These are phyloP conservation scores for Mortierella sp. DNA, from an alignment of 371 early-diverging fungal genomes.

Conservation along the genomic window DNA sequence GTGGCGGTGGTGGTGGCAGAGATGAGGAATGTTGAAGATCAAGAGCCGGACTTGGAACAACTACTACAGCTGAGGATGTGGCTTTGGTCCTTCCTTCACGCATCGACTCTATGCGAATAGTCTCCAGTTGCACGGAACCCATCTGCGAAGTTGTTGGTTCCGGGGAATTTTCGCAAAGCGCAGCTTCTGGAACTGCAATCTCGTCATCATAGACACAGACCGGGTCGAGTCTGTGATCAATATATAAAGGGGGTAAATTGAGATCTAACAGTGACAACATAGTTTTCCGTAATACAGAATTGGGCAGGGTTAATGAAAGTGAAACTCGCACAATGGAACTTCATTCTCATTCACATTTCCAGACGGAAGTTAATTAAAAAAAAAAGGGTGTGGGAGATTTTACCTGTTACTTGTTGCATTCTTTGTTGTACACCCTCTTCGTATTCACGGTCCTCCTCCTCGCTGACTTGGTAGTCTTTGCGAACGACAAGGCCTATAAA, in stretches of 20 bases:
- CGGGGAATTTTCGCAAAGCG: neutral
- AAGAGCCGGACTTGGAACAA: neutral
- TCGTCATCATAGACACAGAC: conserved; percentile 22
- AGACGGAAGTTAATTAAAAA: neutral
- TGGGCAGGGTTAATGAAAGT: neutral
- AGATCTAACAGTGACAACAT: conserved; percentile 7
- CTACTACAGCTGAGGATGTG: neutral
- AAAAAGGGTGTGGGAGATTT: neutral
- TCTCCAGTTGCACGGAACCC: neutral
- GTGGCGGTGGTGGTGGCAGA: neutral
- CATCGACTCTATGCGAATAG: neutral
- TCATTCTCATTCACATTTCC: neutral
- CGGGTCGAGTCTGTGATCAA: conserved; percentile 35
- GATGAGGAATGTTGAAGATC: neutral
- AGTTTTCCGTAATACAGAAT: neutral
- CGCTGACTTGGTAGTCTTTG: neutral
- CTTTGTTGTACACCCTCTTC: neutral
- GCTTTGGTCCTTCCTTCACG: neutral
- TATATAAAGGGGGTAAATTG: conserved; percentile 40
- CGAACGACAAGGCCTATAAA: conserved; percentile 10
- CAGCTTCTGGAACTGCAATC: neutral
- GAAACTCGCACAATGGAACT: neutral
- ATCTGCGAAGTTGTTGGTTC: neutral
- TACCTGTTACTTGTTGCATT: conserved; percentile 12
- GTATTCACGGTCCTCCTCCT: neutral